A percentile compares a stretch with the other conserved stretches of the same genome.
Evolutionary conservation across 768 basidiomycete species (phyloP).

Genomic region (Trametes cingulata): DNA sequence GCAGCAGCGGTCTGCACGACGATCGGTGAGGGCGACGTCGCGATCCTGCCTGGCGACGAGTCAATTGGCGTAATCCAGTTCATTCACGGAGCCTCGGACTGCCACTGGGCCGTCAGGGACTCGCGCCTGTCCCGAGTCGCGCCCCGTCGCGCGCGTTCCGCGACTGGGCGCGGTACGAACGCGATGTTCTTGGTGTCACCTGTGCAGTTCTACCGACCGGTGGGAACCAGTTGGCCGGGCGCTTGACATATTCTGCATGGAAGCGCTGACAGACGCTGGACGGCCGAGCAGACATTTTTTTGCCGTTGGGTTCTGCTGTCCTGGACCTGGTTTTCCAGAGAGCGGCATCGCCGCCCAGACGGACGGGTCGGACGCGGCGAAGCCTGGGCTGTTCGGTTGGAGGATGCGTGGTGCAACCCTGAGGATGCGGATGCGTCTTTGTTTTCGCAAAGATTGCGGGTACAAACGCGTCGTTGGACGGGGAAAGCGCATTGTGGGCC

Average conservation of each 20-base stretch:
- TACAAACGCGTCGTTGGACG: background rate
- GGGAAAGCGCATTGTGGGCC: background rate
- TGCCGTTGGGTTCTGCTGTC: slow-evolving; percentile 1
- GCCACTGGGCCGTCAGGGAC: background rate
- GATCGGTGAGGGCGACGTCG: slow-evolving; percentile 3
- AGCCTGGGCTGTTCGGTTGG: slow-evolving; percentile 2
- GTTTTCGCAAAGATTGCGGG: background rate
- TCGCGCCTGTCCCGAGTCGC: background rate
- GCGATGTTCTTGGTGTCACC: background rate
- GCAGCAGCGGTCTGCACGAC: background rate
- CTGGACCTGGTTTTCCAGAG: slow-evolving; percentile 9
- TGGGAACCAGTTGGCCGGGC: background rate
- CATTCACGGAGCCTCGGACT: background rate
- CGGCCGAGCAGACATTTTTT: slow-evolving; percentile 4
- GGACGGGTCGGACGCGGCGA: background rate
- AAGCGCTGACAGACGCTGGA: background rate
- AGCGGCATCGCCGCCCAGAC: slow-evolving; percentile 1
- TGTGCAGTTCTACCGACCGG: background rate
- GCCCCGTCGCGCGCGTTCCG: background rate
- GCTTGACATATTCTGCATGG: background rate
- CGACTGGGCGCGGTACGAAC: background rate
- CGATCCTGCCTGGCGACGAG: background rate
- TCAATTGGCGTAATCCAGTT: background rate
- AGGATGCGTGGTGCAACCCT: background rate
- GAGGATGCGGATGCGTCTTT: background rate